These are phyloP conservation scores for Eleusine coracana DNA, from an alignment of 176 grass and related monocot genomes.

Conservation along the genomic window DNA sequence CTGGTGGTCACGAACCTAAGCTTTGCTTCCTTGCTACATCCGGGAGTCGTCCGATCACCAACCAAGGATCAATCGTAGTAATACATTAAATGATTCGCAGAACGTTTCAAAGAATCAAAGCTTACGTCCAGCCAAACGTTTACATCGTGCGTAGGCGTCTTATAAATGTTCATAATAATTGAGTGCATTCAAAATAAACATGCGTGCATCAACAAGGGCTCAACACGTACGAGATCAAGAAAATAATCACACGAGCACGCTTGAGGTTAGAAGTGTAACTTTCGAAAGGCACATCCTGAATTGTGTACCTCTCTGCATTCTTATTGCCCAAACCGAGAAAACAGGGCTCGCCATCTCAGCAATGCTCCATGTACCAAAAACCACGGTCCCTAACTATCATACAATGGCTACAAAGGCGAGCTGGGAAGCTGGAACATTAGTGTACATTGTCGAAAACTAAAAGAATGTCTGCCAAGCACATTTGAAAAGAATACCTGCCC, in stretches of 20 bases:
- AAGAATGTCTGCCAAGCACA: constrained; percentile 33
- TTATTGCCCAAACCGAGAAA: constrained; percentile 52
- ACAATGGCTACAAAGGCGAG: constrained; percentile 43
- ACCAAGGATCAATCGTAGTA: neutral
- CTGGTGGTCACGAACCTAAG: neutral
- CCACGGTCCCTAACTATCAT: constrained; percentile 38
- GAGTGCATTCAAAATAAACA: neutral
- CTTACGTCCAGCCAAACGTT: neutral
- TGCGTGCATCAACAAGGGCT: neutral
- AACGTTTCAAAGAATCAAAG: neutral
- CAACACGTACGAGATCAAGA: constrained; percentile 16
- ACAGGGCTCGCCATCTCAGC: constrained; percentile 3
- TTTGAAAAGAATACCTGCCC: constrained; percentile 44
- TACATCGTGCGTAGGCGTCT: neutral
- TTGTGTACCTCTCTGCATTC: constrained; percentile 14
- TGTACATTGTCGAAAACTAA: constrained; percentile 38
- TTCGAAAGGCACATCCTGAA: constrained; percentile 14
- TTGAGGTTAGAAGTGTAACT: constrained; percentile 9
- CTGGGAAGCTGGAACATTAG: constrained; percentile 31
- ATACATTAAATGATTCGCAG: neutral
- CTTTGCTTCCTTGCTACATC: neutral
- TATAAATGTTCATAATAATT: neutral
- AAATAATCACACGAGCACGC: constrained; percentile 19
- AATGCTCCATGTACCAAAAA: constrained; percentile 19
- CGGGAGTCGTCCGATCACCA: neutral